These are phyloP conservation scores for Venturia carpophila DNA, from an alignment of 2,329 filamentous ascomycete genomes.

Conservation along the genomic window DNA sequence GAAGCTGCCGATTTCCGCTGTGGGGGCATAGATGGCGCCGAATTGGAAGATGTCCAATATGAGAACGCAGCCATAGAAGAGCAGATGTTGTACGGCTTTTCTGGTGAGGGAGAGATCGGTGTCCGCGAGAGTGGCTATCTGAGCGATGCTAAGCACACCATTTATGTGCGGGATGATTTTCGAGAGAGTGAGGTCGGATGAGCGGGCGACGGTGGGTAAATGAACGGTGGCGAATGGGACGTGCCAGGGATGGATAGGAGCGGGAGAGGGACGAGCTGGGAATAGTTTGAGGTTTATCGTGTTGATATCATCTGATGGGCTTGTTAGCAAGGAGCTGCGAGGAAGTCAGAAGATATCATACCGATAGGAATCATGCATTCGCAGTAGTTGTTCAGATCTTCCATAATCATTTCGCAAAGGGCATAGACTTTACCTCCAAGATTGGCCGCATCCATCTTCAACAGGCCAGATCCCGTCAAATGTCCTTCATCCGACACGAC, in stretches of 20 bases:
- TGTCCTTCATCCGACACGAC: not conserved
- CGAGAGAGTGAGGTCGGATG: conserved; percentile 61
- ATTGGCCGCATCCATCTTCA: conserved; percentile 26
- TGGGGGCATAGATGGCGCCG: conserved; percentile 78
- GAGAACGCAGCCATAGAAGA: conserved; percentile 87
- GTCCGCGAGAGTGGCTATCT: conserved; percentile 77
- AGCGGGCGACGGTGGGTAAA: conserved; percentile 20
- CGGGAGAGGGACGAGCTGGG: conserved; percentile 68
- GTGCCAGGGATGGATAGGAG: conserved; percentile 76
- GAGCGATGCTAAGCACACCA: conserved; percentile 80
- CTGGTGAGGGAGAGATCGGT: conserved; percentile 81
- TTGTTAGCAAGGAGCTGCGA: conserved; percentile 18
- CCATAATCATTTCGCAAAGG: conserved; percentile 77
- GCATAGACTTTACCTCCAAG: conserved; percentile 50
- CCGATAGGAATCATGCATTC: conserved; percentile 98
- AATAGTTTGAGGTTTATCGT: conserved; percentile 96
- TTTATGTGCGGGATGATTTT: conserved; percentile 81
- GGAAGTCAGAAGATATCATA: conserved; percentile 36
- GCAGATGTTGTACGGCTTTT: conserved; percentile 76
- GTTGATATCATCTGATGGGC: conserved; percentile 70
- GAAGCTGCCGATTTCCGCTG: conserved; percentile 71
- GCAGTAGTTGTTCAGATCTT: conserved; percentile 93
- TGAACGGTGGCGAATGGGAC: conserved; percentile 68
- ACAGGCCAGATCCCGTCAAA: conserved; percentile 10
- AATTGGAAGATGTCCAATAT: conserved; percentile 96